Conservation (phyloP, 768 basidiomycete species). For the Phaffia tasmanica region DNA sequence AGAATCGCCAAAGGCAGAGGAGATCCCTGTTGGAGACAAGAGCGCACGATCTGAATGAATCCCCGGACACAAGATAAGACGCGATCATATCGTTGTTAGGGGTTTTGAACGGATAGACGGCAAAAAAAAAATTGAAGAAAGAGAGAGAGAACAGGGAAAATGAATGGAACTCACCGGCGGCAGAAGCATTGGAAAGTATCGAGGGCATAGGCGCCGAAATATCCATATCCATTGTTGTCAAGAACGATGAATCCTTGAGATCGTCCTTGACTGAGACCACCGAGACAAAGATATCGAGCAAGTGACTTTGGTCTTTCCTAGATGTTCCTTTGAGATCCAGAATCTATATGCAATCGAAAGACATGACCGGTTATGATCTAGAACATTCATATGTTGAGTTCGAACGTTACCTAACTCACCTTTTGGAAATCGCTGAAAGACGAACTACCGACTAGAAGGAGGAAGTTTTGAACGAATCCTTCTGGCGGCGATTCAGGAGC, state of each 20-base stretch:
- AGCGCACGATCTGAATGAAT: no score
- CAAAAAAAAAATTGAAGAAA: no score
- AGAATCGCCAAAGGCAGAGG: no score
- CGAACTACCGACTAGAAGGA: constrained; percentile 81
- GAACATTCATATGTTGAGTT: not conserved
- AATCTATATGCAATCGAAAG: constrained; percentile 49
- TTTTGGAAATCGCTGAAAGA: constrained; percentile 98
- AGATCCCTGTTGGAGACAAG: no score
- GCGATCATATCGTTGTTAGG: no score
- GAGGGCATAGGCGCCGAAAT: constrained; percentile 39
- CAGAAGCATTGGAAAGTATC: constrained; percentile 18
- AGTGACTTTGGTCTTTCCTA: constrained; percentile 69
- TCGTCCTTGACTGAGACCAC: constrained; percentile 87
- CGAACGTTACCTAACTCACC: constrained; percentile 40
- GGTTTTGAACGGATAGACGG: no score
- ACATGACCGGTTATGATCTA: not conserved
- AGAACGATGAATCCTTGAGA: constrained; percentile 78
- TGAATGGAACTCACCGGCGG: not conserved
- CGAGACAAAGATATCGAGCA: constrained; percentile 82
- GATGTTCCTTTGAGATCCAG: constrained; percentile 90
- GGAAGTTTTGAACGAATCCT: constrained; percentile 92
- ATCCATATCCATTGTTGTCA: constrained; percentile 92
- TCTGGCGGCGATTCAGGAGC: constrained; percentile 90
- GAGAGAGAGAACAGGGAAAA: no score
- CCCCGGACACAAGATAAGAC: no score